phyloP scores from a whole-genome alignment of 768 basidiomycete genomes.

The Rhizopogon rudus region DNA sequence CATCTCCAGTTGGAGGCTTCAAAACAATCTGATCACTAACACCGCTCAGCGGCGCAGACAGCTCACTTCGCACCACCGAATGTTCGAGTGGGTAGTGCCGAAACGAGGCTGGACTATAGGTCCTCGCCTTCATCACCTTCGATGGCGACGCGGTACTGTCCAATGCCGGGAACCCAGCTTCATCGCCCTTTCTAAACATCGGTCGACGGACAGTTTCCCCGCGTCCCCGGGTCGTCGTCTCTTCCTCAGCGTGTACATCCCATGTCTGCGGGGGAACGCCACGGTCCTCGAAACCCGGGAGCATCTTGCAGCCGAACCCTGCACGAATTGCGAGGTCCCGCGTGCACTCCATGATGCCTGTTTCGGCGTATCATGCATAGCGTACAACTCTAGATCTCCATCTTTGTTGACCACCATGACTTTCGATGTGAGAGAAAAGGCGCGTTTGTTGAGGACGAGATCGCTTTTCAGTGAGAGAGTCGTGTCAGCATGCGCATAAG shows the following conservation, averaged over 20 bases:
- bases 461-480: conserved; percentile 22
- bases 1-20: conserved; percentile 9
- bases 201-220: conserved; percentile 11
- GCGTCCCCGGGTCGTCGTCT: conserved; percentile 16
- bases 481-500: neutral
- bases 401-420: conserved; percentile 75
- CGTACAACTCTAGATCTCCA: conserved; percentile 70
- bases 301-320: conserved; percentile 46
- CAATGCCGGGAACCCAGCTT: conserved; percentile 52
- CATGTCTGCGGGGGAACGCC: conserved; percentile 38
- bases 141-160: conserved; percentile 17
- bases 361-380: conserved; percentile 66
- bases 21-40: conserved; percentile 9
- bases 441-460: conserved; percentile 48
- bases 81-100: conserved; percentile 36
- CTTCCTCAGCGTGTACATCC: conserved; percentile 27
- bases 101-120: conserved; percentile 47
- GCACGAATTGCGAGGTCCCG: conserved; percentile 59
- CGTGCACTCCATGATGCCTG: conserved; percentile 69
- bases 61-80: conserved; percentile 13
- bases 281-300: conserved; percentile 45
- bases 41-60: conserved; percentile 11
- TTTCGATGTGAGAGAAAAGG: conserved; percentile 45
- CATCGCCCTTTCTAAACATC: conserved; percentile 49
- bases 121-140: conserved; percentile 34